Evolutionary conservation across 2,329 filamentous ascomycete species (phyloP).

Genomic region (Nigrospora sphaerica): DNA sequence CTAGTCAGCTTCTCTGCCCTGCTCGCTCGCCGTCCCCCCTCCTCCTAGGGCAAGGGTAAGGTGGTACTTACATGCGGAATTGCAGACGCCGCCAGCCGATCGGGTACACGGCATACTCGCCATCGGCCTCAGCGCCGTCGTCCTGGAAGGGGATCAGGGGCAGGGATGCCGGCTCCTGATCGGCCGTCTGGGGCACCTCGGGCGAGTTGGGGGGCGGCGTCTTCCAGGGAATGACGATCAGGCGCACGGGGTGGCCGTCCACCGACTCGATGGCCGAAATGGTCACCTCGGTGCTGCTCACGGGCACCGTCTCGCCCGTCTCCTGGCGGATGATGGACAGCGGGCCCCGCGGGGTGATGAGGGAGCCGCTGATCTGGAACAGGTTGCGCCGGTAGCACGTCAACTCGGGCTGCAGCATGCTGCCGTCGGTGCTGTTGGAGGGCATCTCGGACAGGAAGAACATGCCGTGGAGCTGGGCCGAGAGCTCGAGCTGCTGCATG

Average conservation of each 20-base stretch:
- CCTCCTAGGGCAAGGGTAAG: not conserved
- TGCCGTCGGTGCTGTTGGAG: conserved; percentile 51
- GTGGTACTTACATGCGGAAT: conserved; percentile 63
- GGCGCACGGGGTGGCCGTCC: conserved; percentile 82
- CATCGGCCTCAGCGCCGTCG: conserved; percentile 54
- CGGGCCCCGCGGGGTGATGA: conserved; percentile 71
- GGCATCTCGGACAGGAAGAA: conserved; percentile 81
- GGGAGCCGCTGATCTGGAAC: conserved; percentile 89
- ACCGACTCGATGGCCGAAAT: conserved; percentile 93
- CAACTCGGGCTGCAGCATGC: conserved; percentile 65
- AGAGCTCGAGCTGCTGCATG: conserved; percentile 54
- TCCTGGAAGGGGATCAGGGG: conserved; percentile 63
- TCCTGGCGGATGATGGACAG: conserved; percentile 72
- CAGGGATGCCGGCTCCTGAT: conserved; percentile 81
- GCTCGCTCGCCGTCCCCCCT: not conserved
- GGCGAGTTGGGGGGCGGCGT: conserved; percentile 75
- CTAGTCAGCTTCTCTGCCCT: not conserved
- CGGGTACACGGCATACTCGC: conserved; percentile 83
- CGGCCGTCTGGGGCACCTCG: conserved; percentile 55
- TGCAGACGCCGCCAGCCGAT: conserved; percentile 92
- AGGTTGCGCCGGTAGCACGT: conserved; percentile 95
- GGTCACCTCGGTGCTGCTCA: conserved; percentile 75
- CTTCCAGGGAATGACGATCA: conserved; percentile 98
- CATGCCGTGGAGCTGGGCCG: conserved; percentile 79
- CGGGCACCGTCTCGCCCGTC: conserved; percentile 74